Evolutionary conservation across 257 asterid genomes (phyloP).

Genomic region (Nicotiana benthamiana): DNA sequence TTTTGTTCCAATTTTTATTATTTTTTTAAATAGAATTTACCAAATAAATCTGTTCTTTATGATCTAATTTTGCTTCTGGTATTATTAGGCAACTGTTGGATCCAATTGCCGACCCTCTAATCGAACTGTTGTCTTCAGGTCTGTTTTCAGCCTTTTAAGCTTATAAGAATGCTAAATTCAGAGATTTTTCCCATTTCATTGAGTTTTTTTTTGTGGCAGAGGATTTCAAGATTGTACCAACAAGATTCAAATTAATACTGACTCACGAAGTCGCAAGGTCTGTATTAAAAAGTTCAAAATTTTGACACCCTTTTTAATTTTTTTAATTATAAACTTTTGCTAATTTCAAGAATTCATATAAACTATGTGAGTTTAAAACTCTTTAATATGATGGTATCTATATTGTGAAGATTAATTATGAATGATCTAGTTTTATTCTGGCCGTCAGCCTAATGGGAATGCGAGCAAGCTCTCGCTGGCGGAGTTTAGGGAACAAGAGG

Average conservation of each 20-base stretch:
- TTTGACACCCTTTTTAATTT: background rate
- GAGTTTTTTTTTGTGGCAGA: constrained; percentile 20
- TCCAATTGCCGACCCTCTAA: constrained; percentile 62
- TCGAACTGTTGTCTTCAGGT: constrained; percentile 99
- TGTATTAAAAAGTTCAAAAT: background rate
- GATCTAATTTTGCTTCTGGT: background rate
- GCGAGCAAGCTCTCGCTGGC: no score
- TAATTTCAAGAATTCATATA: background rate
- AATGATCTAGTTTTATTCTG: no score
- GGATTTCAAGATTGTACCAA: constrained; percentile 70
- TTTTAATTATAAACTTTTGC: background rate
- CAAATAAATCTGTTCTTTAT: background rate
- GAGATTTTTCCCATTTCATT: background rate
- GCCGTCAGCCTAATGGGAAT: no score
- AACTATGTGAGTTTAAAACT: background rate
- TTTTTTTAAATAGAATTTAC: background rate
- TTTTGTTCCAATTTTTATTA: background rate
- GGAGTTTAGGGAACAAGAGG: no score
- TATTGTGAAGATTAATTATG: no score
- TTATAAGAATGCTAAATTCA: background rate
- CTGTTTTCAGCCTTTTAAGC: background rate
- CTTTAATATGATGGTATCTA: no score
- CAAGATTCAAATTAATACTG: constrained; percentile 75
- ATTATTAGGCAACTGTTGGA: constrained; percentile 64
- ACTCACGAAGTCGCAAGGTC: constrained; percentile 81